These are phyloP conservation scores for Eucalyptus cloeziana DNA, from an alignment of 345 rosid genomes.

Conservation along the genomic window DNA sequence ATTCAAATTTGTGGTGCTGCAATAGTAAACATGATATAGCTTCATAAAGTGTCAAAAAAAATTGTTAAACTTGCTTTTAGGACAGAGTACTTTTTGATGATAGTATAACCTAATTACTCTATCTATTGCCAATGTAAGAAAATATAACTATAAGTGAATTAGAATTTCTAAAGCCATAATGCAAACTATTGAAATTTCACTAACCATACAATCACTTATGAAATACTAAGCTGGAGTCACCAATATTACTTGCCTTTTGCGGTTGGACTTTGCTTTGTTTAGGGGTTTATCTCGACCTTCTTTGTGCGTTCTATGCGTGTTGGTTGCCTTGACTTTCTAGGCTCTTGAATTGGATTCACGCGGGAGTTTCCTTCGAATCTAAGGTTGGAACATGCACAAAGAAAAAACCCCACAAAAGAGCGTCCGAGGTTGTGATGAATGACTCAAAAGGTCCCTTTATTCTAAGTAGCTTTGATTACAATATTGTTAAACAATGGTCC, in stretches of 20 bases:
- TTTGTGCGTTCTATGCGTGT: fast-evolving
- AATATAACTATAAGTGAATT: fast-evolving
- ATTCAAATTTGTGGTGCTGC: fast-evolving
- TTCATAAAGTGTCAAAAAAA: fast-evolving
- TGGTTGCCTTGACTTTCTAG: too few species aligned
- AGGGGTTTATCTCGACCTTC: fast-evolving
- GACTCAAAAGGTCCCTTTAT: not conserved
- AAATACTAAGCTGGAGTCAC: not conserved
- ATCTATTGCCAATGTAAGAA: not conserved
- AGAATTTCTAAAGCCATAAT: not conserved
- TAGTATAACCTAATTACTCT: not conserved
- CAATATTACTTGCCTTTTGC: not conserved
- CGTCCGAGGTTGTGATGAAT: not conserved
- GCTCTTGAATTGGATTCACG: fast-evolving
- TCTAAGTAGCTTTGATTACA: not conserved
- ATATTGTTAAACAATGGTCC: not conserved
- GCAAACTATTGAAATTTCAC: not conserved
- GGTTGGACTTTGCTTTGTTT: fast-evolving
- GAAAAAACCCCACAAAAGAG: fast-evolving
- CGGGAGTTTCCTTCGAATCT: not conserved
- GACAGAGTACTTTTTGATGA: fast-evolving
- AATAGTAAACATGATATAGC: not conserved
- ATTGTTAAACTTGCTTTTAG: not conserved
- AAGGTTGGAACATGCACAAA: fast-evolving
- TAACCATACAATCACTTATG: not conserved